Conservation (phyloP, 768 basidiomycete species). For the Pulveroboletus ravenelii region DNA sequence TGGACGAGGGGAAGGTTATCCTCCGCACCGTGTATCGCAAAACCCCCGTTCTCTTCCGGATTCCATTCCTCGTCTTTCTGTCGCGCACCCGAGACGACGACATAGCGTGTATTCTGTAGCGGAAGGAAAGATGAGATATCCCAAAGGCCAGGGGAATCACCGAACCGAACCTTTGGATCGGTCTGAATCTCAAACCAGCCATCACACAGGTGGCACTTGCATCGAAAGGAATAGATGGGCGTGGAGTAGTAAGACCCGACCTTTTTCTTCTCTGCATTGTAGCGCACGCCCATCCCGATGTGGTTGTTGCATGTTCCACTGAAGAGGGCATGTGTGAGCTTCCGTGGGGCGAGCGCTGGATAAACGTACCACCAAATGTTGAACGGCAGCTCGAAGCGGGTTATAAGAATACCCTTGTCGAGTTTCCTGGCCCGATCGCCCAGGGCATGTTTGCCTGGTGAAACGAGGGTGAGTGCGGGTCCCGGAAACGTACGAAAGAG, state of each 20-base stretch:
- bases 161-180: slow-evolving; percentile 76
- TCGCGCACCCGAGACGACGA: slow-evolving; percentile 88
- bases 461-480: not conserved
- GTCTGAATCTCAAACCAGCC: slow-evolving; percentile 99
- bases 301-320: slow-evolving; percentile 94
- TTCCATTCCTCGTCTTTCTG: slow-evolving; percentile 97
- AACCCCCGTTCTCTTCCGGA: slow-evolving; percentile 93
- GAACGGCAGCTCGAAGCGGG: slow-evolving; percentile 93
- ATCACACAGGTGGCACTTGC: slow-evolving; percentile 95
- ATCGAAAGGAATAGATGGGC: slow-evolving; percentile 90
- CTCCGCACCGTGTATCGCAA: slow-evolving; percentile 71
- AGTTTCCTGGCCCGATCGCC: slow-evolving; percentile 92
- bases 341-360: not conserved
- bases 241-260: slow-evolving; percentile 93
- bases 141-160: not conserved
- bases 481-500: not conserved
- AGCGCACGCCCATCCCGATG: slow-evolving; percentile 99
- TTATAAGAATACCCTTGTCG: slow-evolving; percentile 93
- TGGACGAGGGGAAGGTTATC: not conserved
- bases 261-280: slow-evolving; percentile 99
- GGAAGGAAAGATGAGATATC: not conserved
- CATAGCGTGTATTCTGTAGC: slow-evolving; percentile 85
- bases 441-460: slow-evolving; percentile 84
- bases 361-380: slow-evolving; percentile 90
- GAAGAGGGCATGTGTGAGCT: slow-evolving; percentile 1